Conservation (phyloP, 257 asterid genomes). For the Solanum sitiens region DNA sequence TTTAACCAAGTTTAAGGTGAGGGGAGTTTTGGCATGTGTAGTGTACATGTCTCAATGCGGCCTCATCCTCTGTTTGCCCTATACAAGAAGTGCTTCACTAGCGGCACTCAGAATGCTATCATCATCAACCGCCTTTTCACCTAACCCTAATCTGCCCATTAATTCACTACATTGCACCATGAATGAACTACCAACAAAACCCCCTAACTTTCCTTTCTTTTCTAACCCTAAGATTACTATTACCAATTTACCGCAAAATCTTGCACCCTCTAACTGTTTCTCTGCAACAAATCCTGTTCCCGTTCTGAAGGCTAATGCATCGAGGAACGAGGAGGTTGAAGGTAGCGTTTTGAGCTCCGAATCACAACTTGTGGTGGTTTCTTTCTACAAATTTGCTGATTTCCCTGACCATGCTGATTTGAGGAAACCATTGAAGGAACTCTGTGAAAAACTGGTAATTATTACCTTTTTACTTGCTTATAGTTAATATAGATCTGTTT, state of each 20-base stretch:
- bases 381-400: conserved; percentile 71
- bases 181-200: conserved; percentile 20
- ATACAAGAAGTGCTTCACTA: conserved; percentile 22
- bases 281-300: conserved; percentile 11
- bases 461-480: neutral
- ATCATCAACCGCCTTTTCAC: conserved; percentile 2
- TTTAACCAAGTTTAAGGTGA: neutral
- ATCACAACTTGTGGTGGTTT: conserved; percentile 56
- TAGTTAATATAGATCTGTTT: neutral
- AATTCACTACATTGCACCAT: conserved; percentile 4
- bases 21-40: neutral
- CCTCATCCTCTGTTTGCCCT: conserved; percentile 19
- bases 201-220: conserved; percentile 10
- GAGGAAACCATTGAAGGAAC: conserved; percentile 66
- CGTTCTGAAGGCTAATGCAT: neutral
- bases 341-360: conserved; percentile 5
- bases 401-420: conserved; percentile 68
- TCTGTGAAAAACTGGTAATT: conserved; percentile 63
- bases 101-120: conserved; percentile 27
- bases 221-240: conserved; percentile 26
- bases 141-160: conserved; percentile 21
- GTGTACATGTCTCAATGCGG: conserved; percentile 14
- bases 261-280: conserved; percentile 17
- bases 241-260: conserved; percentile 14
- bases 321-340: neutral